phyloP scores from a whole-genome alignment of 2,329 filamentous ascomycete genomes.

The Diaporthe velutina region DNA sequence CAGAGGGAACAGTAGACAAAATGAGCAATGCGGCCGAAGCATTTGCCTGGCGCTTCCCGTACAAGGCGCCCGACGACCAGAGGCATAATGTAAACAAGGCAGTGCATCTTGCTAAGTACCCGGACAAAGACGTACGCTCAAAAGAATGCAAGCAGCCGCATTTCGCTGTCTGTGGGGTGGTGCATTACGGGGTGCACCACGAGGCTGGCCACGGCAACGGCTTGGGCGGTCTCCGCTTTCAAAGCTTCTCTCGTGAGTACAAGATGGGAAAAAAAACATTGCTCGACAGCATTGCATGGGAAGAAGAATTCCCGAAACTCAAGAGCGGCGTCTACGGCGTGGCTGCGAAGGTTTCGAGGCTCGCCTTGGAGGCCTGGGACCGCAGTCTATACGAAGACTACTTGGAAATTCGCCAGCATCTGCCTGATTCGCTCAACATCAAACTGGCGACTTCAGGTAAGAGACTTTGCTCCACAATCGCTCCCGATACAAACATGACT shows the following conservation, averaged over 20 bases:
- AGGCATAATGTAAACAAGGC: neutral
- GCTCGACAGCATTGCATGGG: neutral
- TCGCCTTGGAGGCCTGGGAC: neutral
- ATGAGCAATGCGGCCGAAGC: neutral
- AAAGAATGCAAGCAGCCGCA: neutral
- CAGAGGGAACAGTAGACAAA: neutral
- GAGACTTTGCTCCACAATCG: too few relatives aligned
- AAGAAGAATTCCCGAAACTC: neutral
- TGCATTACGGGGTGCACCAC: neutral
- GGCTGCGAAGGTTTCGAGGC: neutral
- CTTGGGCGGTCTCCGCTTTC: neutral
- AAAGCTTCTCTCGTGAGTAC: too few relatives aligned
- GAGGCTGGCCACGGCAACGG: neutral
- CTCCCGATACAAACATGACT: neutral
- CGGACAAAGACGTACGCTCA: neutral
- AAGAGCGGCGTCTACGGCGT: neutral
- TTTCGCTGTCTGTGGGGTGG: neutral
- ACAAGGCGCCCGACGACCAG: neutral
- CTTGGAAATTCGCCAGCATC: neutral
- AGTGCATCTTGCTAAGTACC: neutral
- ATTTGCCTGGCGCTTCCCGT: neutral
- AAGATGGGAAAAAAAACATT: too few relatives aligned
- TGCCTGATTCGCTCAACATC: neutral
- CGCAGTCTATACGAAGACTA: neutral
- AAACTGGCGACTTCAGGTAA: neutral